Conservation (phyloP, 192 early-diverging fungal species). For the Allomyces arbusculus region DNA sequence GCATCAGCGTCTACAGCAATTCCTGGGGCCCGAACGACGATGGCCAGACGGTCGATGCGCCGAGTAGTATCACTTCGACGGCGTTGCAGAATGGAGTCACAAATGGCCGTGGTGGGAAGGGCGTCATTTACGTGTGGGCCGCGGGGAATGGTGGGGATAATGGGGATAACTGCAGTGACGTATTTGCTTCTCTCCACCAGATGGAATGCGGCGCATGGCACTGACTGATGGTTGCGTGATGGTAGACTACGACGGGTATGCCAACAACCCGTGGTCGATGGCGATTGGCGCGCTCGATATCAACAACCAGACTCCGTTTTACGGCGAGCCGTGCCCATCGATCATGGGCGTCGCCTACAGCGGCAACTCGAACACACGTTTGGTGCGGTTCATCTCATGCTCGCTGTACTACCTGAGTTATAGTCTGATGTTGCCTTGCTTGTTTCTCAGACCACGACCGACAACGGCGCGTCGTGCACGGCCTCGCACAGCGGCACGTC, state of each 20-base stretch:
- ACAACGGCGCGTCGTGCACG: slow-evolving; percentile 51
- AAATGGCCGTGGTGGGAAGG: slow-evolving; percentile 63
- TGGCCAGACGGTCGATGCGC: slow-evolving; percentile 65
- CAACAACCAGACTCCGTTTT: slow-evolving; percentile 51
- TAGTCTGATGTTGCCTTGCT: slow-evolving; percentile 1
- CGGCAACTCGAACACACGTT: not conserved
- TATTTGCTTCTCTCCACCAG: too few species aligned
- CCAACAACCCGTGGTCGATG: slow-evolving; percentile 86
- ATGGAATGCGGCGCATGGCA: too few species aligned
- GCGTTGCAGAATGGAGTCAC: slow-evolving; percentile 72
- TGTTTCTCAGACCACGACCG: slow-evolving; percentile 37
- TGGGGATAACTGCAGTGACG: slow-evolving; percentile 69
- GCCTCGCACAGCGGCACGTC: slow-evolving; percentile 74
- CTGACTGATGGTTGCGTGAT: too few species aligned
- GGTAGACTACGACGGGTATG: slow-evolving; percentile 72
- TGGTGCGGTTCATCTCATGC: too few species aligned
- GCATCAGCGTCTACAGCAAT: slow-evolving; percentile 88
- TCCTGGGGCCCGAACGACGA: slow-evolving; percentile 89
- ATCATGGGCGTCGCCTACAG: slow-evolving; percentile 44
- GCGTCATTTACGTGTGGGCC: slow-evolving; percentile 84
- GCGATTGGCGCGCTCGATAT: slow-evolving; percentile 74
- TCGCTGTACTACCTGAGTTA: not conserved
- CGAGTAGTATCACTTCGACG: slow-evolving; percentile 49
- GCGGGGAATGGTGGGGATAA: slow-evolving; percentile 68
- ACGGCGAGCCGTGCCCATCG: slow-evolving; percentile 77